phyloP scores from a whole-genome alignment of 2,329 filamentous ascomycete genomes.

The Hypoxylon sp. region DNA sequence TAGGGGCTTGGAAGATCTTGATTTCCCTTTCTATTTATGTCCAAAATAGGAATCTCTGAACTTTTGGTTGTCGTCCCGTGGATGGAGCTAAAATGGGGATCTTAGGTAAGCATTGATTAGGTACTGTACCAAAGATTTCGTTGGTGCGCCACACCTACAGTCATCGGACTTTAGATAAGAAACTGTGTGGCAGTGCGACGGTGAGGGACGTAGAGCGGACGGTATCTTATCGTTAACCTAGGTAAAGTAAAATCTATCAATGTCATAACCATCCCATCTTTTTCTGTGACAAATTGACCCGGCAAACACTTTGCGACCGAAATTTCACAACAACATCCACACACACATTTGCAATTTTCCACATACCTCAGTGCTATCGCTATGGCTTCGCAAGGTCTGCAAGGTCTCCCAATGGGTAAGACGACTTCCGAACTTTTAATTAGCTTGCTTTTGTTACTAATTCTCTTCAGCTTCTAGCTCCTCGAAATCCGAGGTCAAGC shows the following conservation, averaged over 20 bases:
- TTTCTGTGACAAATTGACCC: conserved; percentile 19
- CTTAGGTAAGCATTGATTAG: conserved; percentile 7
- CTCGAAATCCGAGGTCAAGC: conserved; percentile 47
- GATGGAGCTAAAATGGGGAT: conserved; percentile 12
- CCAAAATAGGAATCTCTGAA: conserved; percentile 40
- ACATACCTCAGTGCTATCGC: conserved; percentile 6
- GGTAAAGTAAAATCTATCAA: conserved; percentile 5
- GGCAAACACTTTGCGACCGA: conserved; percentile 17
- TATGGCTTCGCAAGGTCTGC: conserved; percentile 45
- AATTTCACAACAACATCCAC: conserved; percentile 13
- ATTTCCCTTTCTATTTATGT: conserved; percentile 22
- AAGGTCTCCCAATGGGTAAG: conserved; percentile 49
- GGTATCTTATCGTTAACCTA: conserved; percentile 27
- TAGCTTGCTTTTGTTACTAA: conserved; percentile 35
- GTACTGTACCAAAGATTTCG: not conserved
- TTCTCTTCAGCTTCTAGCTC: conserved; percentile 48
- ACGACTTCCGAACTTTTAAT: not conserved
- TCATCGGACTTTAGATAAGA: conserved; percentile 33
- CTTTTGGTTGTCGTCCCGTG: conserved; percentile 27
- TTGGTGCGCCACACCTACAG: conserved; percentile 9
- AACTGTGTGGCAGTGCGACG: conserved; percentile 5
- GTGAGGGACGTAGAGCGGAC: too few relatives aligned
- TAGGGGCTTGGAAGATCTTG: conserved; percentile 15
- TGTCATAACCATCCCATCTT: conserved; percentile 40
- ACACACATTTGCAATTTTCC: conserved; percentile 2